Conservation (phyloP, 768 basidiomycete species). For the Amanita thiersii region DNA sequence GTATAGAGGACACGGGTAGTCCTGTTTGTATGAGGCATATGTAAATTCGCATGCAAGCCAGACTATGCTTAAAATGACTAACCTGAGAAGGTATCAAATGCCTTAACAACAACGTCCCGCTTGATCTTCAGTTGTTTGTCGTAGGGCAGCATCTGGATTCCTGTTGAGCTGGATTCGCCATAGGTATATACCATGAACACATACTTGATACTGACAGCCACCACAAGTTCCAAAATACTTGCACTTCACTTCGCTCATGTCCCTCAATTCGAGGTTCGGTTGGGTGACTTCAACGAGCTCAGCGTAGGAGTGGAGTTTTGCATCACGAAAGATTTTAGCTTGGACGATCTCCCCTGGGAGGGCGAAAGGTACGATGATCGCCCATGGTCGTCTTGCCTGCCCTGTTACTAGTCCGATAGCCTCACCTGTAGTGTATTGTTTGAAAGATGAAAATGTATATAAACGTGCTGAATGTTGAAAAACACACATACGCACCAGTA, state of each 20-base stretch:
- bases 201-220: constrained; percentile 91
- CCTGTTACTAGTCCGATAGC: constrained; percentile 40
- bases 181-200: constrained; percentile 8
- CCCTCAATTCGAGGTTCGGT: constrained; percentile 60
- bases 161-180: constrained; percentile 1
- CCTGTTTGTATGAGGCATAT: constrained; percentile 24
- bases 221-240: constrained; percentile 85
- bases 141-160: constrained; percentile 76
- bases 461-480: too few species aligned
- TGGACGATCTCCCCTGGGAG: constrained; percentile 78
- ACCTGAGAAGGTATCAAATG: constrained; percentile 74
- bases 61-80: too few species aligned
- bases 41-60: too few species aligned
- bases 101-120: constrained; percentile 75
- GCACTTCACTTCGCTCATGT: constrained; percentile 61
- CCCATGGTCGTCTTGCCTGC: constrained; percentile 55
- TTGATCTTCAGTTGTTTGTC: constrained; percentile 82
- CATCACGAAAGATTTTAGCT: constrained; percentile 63
- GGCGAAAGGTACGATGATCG: constrained; percentile 74
- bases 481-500: constrained; percentile 42
- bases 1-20: constrained; percentile 48
- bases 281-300: constrained; percentile 60
- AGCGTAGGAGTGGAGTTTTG: constrained; percentile 65
- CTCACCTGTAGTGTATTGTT: constrained; percentile 53
- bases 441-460: too few species aligned